A percentile compares a stretch with the other conserved stretches of the same genome.
These are phyloP conservation scores for Seiridium unicorne DNA, from an alignment of 2,329 filamentous ascomycete species.

Conservation along the genomic window DNA sequence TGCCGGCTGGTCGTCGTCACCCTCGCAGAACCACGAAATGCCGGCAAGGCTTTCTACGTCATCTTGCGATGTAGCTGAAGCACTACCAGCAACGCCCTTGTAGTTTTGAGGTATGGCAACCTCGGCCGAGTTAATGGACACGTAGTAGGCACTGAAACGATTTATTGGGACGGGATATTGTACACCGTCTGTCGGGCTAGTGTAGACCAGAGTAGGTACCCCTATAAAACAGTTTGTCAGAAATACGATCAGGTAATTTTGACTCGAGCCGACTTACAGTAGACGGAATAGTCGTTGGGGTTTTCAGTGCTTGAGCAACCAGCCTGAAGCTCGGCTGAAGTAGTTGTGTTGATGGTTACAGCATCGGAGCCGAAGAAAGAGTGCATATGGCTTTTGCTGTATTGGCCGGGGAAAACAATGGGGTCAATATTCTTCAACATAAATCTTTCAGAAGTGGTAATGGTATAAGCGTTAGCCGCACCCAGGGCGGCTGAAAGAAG, in stretches of 20 bases:
- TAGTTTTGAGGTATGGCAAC: constrained; percentile 19
- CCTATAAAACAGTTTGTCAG: neutral
- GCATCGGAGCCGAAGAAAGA: constrained; percentile 22
- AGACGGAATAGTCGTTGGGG: constrained; percentile 27
- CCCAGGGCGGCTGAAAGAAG: neutral
- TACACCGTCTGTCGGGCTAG: constrained; percentile 39
- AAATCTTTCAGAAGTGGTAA: constrained; percentile 9
- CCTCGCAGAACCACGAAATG: constrained; percentile 21
- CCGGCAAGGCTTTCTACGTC: constrained; percentile 17
- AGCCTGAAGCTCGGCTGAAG: constrained; percentile 25
- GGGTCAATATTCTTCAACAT: constrained; percentile 25
- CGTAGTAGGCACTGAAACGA: constrained; percentile 20
- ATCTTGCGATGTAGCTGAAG: constrained; percentile 40
- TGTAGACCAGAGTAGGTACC: constrained; percentile 16
- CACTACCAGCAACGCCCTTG: constrained; percentile 33
- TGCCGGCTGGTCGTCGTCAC: constrained; percentile 15
- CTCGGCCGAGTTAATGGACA: constrained; percentile 16
- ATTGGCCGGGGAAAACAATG: constrained; percentile 20
- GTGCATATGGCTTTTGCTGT: constrained; percentile 20
- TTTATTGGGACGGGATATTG: constrained; percentile 26
- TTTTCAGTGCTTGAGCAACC: constrained; percentile 25
- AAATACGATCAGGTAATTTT: neutral
- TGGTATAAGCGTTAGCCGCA: constrained; percentile 2
- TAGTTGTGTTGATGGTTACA: constrained; percentile 18
- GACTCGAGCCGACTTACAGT: constrained; percentile 12